Base-by-base conservation (phyloP, 78 protist species). In the Dictyostelium discoideum region DNA sequence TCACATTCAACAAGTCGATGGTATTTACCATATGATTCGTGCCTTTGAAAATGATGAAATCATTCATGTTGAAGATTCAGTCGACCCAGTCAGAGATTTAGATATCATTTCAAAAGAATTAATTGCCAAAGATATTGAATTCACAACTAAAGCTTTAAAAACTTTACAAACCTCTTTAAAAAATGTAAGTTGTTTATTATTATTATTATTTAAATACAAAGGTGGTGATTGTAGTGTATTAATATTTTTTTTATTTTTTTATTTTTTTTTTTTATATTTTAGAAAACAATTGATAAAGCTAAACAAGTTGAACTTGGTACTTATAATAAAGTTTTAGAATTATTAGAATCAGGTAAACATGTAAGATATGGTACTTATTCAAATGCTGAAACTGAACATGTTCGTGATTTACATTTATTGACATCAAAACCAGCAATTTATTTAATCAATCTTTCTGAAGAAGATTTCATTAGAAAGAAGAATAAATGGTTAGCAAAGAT, bases 381-480 rank as follows among this genome's bases (percentile, higher is more conserved):
- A 16, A 85, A 95, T 39, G 81, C 87, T 60, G 88, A 90, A 72
- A 76, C 98, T 10, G 99, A 98, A 26, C 18, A 48, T 74, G 69
- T 99, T 54, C 98, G 98, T 97, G 87, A 83, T 3, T 65, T 81
- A 57, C 82, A 74, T 39, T 94, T 99, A 42, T 88, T 99, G 40
- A 98, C 99, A 13, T 96, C 99, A 39, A 99, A 99, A 97, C 99
- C 99, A 32, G 98, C 92, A 9, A 48, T 99, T 26, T 98, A 98
- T 96, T 98, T 99, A 26, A 92, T 98, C 87, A 99, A 99, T 94
- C 40, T 99, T 83, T 65, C 96, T 57, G 84, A 80, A 87, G 74
- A 74, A 22, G 99, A 98, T 97, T 99, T 54, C 96, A 29, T 96
- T 16, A 85, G 99, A 29, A 97, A 99, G 98, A 98, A 98, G 97